phyloP scores from a whole-genome alignment of 2,329 filamentous ascomycete genomes.

The Pseudocercospora macadamiae region DNA sequence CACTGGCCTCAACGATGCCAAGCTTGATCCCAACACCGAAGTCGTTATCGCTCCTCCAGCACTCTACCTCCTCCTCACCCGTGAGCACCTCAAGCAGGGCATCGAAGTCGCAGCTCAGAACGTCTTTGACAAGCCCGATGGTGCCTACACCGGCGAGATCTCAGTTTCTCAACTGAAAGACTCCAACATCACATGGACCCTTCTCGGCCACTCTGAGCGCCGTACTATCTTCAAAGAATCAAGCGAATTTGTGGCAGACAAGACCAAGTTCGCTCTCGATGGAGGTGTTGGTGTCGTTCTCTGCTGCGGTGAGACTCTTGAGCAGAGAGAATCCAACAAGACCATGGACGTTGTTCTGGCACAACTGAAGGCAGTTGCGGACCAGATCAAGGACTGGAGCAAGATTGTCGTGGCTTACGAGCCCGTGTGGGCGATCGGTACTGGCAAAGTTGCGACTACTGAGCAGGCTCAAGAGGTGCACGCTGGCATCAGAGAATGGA shows the following conservation, averaged over 20 bases:
- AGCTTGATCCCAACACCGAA: constrained; percentile 80
- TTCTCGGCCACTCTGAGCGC: constrained; percentile 94
- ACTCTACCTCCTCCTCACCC: constrained; percentile 86
- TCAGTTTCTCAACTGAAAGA: constrained; percentile 90
- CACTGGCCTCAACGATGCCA: constrained; percentile 81
- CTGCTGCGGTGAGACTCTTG: constrained; percentile 94
- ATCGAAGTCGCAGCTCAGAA: constrained; percentile 94
- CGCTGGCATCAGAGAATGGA: constrained; percentile 87
- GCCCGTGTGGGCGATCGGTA: constrained; percentile 94
- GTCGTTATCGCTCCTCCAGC: constrained; percentile 90
- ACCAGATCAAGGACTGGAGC: constrained; percentile 82
- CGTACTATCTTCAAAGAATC: constrained; percentile 85
- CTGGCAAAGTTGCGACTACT: constrained; percentile 87
- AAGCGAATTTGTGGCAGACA: constrained; percentile 81
- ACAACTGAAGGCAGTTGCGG: constrained; percentile 81
- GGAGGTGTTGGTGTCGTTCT: constrained; percentile 89
- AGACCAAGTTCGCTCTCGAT: constrained; percentile 91
- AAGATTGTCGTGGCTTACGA: constrained; percentile 98
- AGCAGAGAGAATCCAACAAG: constrained; percentile 83
- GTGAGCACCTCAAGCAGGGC: constrained; percentile 72
- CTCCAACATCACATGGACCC: constrained; percentile 82
- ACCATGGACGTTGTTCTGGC: constrained; percentile 83
- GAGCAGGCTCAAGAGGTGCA: constrained; percentile 94
- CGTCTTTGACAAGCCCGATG: constrained; percentile 85
- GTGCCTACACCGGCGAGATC: constrained; percentile 97